Evolutionary conservation across 805 yeast species (phyloP).

Genomic region (Metschnikowia cerradonensis): DNA sequence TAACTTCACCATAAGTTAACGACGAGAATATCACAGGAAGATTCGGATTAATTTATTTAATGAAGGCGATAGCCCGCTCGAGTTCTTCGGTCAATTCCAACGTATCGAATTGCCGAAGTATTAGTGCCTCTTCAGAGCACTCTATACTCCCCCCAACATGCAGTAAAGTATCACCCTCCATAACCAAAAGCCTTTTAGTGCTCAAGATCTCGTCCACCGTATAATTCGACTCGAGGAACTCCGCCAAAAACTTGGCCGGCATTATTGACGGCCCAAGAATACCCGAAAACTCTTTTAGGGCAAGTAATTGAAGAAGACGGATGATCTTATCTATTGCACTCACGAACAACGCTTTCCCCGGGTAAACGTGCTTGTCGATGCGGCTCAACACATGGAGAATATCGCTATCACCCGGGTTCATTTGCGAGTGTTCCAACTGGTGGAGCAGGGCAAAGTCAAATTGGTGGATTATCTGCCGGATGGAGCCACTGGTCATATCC

Average conservation of each 20-base stretch:
- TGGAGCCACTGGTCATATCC: slow-evolving; percentile 7
- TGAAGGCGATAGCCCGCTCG: neutral
- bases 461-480: slow-evolving; percentile 6
- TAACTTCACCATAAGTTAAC: neutral
- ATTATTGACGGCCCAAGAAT: slow-evolving; percentile 1
- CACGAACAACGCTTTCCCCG: slow-evolving; percentile 14
- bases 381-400: slow-evolving; percentile 6
- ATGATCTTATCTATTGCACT: slow-evolving; percentile 14
- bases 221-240: slow-evolving; percentile 7
- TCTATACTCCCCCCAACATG: neutral
- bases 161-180: slow-evolving; percentile 1
- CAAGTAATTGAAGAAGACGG: slow-evolving; percentile 13
- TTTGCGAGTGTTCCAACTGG: neutral
- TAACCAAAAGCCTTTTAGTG: slow-evolving; percentile 8
- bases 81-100: slow-evolving; percentile 10
- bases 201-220: slow-evolving; percentile 8
- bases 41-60: no score
- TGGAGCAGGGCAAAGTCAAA: slow-evolving; percentile 9
- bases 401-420: slow-evolving; percentile 5
- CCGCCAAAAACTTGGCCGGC: slow-evolving; percentile 3
- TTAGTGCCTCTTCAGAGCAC: slow-evolving; percentile 3
- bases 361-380: slow-evolving; percentile 11
- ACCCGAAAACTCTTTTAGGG: slow-evolving; percentile 4
- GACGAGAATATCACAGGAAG: neutral
- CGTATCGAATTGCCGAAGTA: slow-evolving; percentile 6